Base-by-base conservation (phyloP, 2,329 filamentous ascomycete species). In the Fusarium domesticum region DNA sequence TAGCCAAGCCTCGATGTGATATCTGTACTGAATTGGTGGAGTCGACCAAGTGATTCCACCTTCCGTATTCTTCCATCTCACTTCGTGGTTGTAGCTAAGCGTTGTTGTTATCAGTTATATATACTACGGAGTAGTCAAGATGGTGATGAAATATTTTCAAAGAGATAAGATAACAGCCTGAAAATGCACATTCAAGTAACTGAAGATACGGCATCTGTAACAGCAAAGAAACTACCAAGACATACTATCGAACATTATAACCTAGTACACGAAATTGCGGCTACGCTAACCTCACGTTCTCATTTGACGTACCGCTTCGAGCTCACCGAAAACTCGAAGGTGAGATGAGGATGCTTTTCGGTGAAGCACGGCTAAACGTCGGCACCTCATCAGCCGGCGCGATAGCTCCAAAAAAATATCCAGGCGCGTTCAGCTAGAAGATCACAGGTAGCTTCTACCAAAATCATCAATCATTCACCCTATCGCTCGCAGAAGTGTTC, bases 381-480 rank as follows among this genome's bases (percentile, higher is more conserved):
- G 58, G 45, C 39, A 16, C 30, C 35, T 20, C 19, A 45, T 53
- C 50, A 43, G 51, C 50, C 47, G 43, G 54, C 56, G 53, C 52
- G 58, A 60, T 60, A 60, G 58, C 54, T 60, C 58, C 55, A 53
- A 57, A 59, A 57, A 61, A 58, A 57, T 53, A 47, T 43, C 43
- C 53, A 46, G 47, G 45, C 58, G 58, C 58, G 58, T 59, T 44
- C 40, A 49, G 33, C 32, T 42, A 11, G 31, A 18, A 50, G 35
- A 48, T 48, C 43, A 53, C 37, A 36, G 45, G 42, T 35, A 57
- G 43, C 45, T 48, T 47, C 37, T 51, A 49, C 39, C 37, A 37
- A 44, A 42, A 47, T 23, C 34, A 53, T 44, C 41, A 52, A 54
- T 42, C 41, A 42, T 40, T 36, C 20, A 20, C 45, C 41, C 37